phyloP scores from a whole-genome alignment of 179 eudicot genomes.

The Dionaea muscipula region DNA sequence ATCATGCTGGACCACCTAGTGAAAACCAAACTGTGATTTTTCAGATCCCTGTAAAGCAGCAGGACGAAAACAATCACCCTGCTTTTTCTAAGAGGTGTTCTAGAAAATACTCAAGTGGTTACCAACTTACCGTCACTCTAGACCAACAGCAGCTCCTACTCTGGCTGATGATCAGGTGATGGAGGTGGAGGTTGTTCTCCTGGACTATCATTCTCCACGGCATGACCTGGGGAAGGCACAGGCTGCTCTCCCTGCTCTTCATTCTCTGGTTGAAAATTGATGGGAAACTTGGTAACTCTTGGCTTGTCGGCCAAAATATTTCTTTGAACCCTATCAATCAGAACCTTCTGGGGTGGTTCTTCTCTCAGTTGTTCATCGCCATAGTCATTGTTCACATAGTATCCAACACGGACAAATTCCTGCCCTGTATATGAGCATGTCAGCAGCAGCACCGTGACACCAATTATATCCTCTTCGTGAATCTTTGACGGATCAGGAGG shows the following conservation, averaged over 20 bases:
- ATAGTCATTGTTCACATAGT: slow-evolving; percentile 87
- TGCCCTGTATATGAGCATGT: slow-evolving; percentile 94
- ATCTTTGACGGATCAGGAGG: slow-evolving; percentile 90
- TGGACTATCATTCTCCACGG: slow-evolving; percentile 31
- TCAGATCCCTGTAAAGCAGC: slow-evolving; percentile 1
- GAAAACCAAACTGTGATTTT: not conserved
- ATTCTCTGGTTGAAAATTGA: slow-evolving; percentile 83
- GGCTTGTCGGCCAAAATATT: slow-evolving; percentile 83
- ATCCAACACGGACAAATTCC: slow-evolving; percentile 89
- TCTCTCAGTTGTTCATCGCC: slow-evolving; percentile 76
- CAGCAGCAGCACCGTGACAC: slow-evolving; percentile 76
- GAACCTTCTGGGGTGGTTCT: slow-evolving; percentile 89
- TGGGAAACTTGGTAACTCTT: slow-evolving; percentile 86
- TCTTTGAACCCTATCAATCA: slow-evolving; percentile 73
- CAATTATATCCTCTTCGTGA: slow-evolving; percentile 87
- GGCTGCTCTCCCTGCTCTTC: slow-evolving; percentile 51
- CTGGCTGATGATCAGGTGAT: slow-evolving; percentile 20
- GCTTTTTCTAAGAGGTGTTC: not conserved
- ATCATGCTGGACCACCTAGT: not conserved
- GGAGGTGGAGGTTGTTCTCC: slow-evolving; percentile 33
- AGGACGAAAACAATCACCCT: not conserved
- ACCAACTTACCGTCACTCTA: not conserved
- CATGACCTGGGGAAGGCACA: slow-evolving; percentile 25
- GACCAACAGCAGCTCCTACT: slow-evolving; percentile 2
- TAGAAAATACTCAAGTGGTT: not conserved